Base-by-base conservation (phyloP, 257 asterid species). In the Gardenia jasminoides region DNA sequence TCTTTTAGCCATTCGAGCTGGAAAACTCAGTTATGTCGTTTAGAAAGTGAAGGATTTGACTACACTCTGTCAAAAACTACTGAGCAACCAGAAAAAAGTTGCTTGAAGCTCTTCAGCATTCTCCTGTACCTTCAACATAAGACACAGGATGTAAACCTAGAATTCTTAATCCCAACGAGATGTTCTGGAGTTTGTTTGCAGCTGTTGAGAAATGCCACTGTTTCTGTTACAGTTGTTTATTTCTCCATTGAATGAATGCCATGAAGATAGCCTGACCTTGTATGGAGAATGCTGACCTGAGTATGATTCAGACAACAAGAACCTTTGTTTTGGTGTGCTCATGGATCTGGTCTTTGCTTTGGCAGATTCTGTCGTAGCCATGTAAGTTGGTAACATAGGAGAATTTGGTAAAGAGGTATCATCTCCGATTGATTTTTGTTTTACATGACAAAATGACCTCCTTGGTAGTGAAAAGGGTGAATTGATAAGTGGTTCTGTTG, bases 291-390 rank as follows among this genome's bases (percentile, higher is more conserved):
- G 85, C 33, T 87, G 93, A 41, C 86, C 93, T 9, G 91, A 85
- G 31, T 84, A 88, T 5, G 96, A 83, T 59, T 92, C 98, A 10
- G 75, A 86, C 62, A 89, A 77, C 72, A 84, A 72, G 65, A 90
- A 83, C 52, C 94, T 87, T 78, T 92, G 98, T 83, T 81, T 92
- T 2, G 97, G 97, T 47, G 92, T 90, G 91, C 97, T 94, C 56
- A 86, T 80, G 11, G 97, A 94, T 69, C 97, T 90, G 10, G 87
- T 68, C 89, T 89, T 92, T 61, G 98, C 98, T 88, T 84, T 92
- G 5, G 98, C 94, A 54, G 98, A 94, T 86, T 91, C 89, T 30
- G 98, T 92, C 64, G 94, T 79, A 43, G 93, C 92, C 97, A 94
- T 92, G 85, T 92, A 92, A n/a, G 93, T 76, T 70, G 94, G 94